A percentile compares a stretch with the other conserved stretches of the same genome.
Conservation (phyloP, 179 eudicot species). For the Beta lomatogona region DNA sequence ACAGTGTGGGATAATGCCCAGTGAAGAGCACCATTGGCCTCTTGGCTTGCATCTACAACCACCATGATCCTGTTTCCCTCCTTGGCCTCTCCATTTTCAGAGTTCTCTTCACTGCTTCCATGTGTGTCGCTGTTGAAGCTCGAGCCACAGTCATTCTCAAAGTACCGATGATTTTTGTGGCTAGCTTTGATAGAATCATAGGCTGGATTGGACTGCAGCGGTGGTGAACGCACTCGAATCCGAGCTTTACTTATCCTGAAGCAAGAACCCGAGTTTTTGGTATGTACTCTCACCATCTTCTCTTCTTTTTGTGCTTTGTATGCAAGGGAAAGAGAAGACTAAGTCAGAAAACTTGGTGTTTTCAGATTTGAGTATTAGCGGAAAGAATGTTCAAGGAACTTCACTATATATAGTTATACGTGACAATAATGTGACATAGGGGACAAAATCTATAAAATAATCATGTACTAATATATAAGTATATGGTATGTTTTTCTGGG, state of each 20-base stretch:
- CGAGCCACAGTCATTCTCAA: constrained; percentile 39
- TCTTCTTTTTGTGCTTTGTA: constrained; percentile 3
- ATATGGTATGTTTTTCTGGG: not conserved
- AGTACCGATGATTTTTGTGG: constrained; percentile 33
- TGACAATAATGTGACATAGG: not conserved
- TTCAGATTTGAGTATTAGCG: constrained; percentile 5
- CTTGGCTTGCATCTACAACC: constrained; percentile 60
- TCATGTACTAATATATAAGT: not conserved
- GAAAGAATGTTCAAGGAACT: not conserved
- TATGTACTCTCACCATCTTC: constrained; percentile 28
- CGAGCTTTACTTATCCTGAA: constrained; percentile 41
- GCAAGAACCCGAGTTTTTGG: constrained; percentile 31
- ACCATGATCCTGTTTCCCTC: constrained; percentile 73
- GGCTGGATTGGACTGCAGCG: constrained; percentile 47
- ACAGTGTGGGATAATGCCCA: constrained; percentile 92
- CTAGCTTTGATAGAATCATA: constrained; percentile 43
- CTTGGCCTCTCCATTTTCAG: constrained; percentile 32
- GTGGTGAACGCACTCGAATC: constrained; percentile 48
- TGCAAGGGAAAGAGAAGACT: not conserved
- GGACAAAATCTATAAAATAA: constrained; percentile 10
- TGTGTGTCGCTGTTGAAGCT: constrained; percentile 37
- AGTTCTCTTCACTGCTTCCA: constrained; percentile 26
- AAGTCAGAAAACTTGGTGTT: not conserved
- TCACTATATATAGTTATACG: constrained; percentile 25
- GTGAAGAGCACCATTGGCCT: constrained; percentile 76